phyloP scores from a whole-genome alignment of 805 yeast species.

The Vanderwaltozyma verrucispora region DNA sequence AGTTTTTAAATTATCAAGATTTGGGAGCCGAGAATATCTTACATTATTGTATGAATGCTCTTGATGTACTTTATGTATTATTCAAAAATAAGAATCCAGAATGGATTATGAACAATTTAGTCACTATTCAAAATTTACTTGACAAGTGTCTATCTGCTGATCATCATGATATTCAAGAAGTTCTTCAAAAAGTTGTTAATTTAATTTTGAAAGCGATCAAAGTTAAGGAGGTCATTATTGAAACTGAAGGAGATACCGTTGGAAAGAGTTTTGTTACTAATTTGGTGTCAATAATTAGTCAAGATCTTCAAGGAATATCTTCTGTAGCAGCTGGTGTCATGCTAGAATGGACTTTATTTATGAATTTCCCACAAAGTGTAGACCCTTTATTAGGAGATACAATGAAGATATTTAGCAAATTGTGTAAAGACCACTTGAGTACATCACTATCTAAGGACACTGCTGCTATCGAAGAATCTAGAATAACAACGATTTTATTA shows the following conservation, averaged over 20 bases:
- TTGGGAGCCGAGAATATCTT: conserved; percentile 55
- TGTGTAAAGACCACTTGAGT: conserved; percentile 79
- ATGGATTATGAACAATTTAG: conserved; percentile 71
- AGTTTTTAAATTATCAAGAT: conserved; percentile 73
- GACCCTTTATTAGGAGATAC: conserved; percentile 67
- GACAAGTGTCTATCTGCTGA: conserved; percentile 77
- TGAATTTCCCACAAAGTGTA: conserved; percentile 59
- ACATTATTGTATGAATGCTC: conserved; percentile 78
- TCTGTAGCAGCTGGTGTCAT: conserved; percentile 85
- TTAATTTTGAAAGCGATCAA: conserved; percentile 58
- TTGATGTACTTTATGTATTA: conserved; percentile 79
- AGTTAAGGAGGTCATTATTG: conserved; percentile 34
- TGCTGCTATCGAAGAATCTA: conserved; percentile 54
- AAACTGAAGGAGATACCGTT: conserved; percentile 50
- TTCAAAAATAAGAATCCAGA: conserved; percentile 63
- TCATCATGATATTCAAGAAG: conserved; percentile 80
- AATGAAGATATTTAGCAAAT: conserved; percentile 79
- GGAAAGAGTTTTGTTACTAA: conserved; percentile 50
- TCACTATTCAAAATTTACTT: conserved; percentile 58
- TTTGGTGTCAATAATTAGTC: conserved; percentile 60
- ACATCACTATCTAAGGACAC: conserved; percentile 35
- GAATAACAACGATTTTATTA: conserved; percentile 64
- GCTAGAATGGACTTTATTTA: conserved; percentile 69
- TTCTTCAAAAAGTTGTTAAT: conserved; percentile 63
- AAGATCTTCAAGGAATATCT: conserved; percentile 62